Percentiles rank a stretch among this genome's conserved stretches.
phyloP scores from a whole-genome alignment of 805 yeast genomes.

The Yamadazyma nakazawae region DNA sequence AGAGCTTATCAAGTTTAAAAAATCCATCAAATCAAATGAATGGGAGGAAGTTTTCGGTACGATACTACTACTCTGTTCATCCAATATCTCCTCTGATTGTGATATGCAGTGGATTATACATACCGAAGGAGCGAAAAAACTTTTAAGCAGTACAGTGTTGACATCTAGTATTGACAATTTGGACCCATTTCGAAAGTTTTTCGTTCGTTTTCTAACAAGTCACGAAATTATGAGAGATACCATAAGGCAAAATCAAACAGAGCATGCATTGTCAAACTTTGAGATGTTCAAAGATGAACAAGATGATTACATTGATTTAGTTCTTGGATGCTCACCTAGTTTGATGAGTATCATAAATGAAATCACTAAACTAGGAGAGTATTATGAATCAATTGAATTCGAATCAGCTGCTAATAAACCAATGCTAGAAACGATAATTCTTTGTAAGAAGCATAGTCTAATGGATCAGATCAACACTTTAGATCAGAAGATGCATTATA shows the following conservation, averaged over 20 bases:
- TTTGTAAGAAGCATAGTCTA: slow-evolving; percentile 20
- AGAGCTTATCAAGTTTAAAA: slow-evolving; percentile 23
- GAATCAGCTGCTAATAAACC: slow-evolving; percentile 18
- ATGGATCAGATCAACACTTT: slow-evolving; percentile 18
- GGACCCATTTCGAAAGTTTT: slow-evolving; percentile 31
- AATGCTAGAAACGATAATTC: slow-evolving; percentile 24
- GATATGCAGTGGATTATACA: slow-evolving; percentile 37
- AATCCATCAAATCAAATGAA: slow-evolving; percentile 16
- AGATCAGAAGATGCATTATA: slow-evolving; percentile 7
- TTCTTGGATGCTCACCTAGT: slow-evolving; percentile 40
- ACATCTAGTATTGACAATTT: not conserved
- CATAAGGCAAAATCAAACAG: slow-evolving; percentile 27
- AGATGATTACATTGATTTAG: slow-evolving; percentile 35
- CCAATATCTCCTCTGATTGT: slow-evolving; percentile 41
- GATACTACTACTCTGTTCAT: slow-evolving; percentile 37
- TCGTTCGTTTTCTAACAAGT: slow-evolving; percentile 35
- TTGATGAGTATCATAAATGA: slow-evolving; percentile 33
- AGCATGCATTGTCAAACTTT: slow-evolving; percentile 16
- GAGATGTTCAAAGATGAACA: slow-evolving; percentile 28
- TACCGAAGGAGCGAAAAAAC: slow-evolving; percentile 35
- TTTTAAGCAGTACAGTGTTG: slow-evolving; percentile 14
- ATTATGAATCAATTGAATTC: slow-evolving; percentile 27
- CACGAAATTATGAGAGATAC: slow-evolving; percentile 47
- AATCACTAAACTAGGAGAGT: slow-evolving; percentile 34
- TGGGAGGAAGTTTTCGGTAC: slow-evolving; percentile 44